These are phyloP conservation scores for Nitzschia sp. DNA, from an alignment of 108 stramenopile species.

Conservation along the genomic window DNA sequence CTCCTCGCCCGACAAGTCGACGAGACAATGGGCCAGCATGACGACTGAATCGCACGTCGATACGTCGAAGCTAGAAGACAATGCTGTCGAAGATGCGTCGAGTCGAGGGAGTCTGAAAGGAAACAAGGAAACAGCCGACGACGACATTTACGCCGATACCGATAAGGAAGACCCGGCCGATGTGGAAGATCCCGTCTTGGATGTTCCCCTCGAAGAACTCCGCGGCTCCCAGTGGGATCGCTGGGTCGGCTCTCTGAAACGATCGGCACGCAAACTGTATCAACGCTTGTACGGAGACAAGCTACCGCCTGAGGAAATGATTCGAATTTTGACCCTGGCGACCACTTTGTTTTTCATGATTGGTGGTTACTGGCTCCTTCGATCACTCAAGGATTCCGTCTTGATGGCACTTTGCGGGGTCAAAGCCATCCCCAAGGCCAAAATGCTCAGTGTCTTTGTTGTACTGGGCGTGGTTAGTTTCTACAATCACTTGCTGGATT, in stretches of 20 bases:
- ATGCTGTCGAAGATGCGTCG: not conserved
- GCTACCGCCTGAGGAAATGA: constrained; percentile 78
- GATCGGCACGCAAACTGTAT: constrained; percentile 55
- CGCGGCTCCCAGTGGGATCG: constrained; percentile 45
- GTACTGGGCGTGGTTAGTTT: constrained; percentile 89
- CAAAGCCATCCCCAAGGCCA: constrained; percentile 90
- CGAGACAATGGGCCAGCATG: constrained; percentile 24
- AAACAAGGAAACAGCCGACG: not conserved
- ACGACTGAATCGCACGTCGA: constrained; percentile 31
- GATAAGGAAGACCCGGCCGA: constrained; percentile 40
- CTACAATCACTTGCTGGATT: constrained; percentile 92
- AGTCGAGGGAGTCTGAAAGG: constrained; percentile 1
- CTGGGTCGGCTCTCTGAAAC: constrained; percentile 33
- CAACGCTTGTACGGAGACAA: constrained; percentile 86
- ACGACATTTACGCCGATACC: constrained; percentile 22
- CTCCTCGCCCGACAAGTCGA: constrained; percentile 16
- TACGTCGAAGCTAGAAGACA: constrained; percentile 14
- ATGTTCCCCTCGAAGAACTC: constrained; percentile 60
- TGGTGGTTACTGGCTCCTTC: constrained; percentile 96
- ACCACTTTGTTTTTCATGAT: constrained; percentile 97
- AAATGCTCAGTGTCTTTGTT: constrained; percentile 92
- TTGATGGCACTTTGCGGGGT: constrained; percentile 93
- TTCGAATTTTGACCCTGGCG: constrained; percentile 87
- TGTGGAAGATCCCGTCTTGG: constrained; percentile 63
- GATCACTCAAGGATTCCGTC: constrained; percentile 95